Evolutionary conservation across 2,329 filamentous ascomycete species (phyloP).

Genomic region (Fusarium staphyleae): DNA sequence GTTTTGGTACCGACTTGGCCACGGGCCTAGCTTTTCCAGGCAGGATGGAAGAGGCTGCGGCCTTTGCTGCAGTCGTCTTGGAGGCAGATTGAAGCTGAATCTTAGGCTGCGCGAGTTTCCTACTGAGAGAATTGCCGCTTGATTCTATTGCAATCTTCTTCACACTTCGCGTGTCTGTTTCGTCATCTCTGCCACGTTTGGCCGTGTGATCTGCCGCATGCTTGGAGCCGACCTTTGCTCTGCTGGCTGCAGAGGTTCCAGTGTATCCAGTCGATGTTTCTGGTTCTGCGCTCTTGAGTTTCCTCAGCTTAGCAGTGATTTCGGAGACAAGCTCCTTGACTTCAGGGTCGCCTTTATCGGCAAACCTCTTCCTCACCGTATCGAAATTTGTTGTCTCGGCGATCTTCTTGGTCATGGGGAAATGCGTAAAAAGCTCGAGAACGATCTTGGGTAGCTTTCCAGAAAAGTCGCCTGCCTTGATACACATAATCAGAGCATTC

Average conservation of each 20-base stretch:
- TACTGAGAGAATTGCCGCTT: conserved; percentile 48
- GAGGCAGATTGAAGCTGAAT: conserved; percentile 42
- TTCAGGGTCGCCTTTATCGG: conserved; percentile 69
- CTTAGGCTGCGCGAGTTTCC: conserved; percentile 50
- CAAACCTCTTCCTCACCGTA: conserved; percentile 68
- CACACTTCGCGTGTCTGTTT: conserved; percentile 48
- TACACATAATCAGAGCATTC: conserved; percentile 61
- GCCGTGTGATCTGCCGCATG: conserved; percentile 39
- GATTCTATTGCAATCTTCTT: conserved; percentile 55
- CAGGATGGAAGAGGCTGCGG: conserved; percentile 48
- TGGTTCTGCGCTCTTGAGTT: conserved; percentile 48
- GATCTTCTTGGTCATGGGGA: conserved; percentile 67
- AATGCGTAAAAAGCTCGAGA: conserved; percentile 67
- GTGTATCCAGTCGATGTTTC: conserved; percentile 49
- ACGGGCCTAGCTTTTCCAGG: conserved; percentile 57
- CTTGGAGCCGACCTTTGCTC: conserved; percentile 47
- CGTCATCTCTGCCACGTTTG: conserved; percentile 52
- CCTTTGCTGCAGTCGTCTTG: conserved; percentile 44
- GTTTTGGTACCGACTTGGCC: conserved; percentile 52
- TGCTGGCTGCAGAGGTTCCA: conserved; percentile 50
- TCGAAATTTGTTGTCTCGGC: conserved; percentile 71
- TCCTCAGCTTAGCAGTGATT: conserved; percentile 59
- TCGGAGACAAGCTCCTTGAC: conserved; percentile 67
- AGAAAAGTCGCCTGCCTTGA: conserved; percentile 59
- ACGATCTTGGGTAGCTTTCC: conserved; percentile 62